These are phyloP conservation scores for Xylaria palmicola DNA, from an alignment of 495 filamentous ascomycete species.

Conservation along the genomic window DNA sequence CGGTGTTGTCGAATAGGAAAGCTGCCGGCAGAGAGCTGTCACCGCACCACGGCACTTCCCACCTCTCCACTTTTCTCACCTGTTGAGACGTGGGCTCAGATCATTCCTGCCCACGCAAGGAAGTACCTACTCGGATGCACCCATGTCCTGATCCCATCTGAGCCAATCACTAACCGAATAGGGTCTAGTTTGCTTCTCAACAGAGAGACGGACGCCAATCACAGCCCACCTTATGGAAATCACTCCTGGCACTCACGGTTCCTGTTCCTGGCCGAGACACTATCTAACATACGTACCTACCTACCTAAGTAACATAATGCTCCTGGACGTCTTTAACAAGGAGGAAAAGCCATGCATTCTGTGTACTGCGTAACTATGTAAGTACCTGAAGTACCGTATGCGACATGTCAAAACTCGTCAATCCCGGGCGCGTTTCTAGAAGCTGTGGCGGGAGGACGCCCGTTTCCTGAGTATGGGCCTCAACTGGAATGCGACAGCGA, in stretches of 20 bases:
- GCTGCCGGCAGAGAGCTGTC: conserved; percentile 10
- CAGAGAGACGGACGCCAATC: background rate
- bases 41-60: conserved; percentile 12
- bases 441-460: background rate
- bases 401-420: too few species aligned
- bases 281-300: background rate
- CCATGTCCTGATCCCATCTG: too few species aligned
- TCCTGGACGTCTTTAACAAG: too few species aligned
- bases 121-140: too few species aligned
- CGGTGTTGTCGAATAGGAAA: conserved; percentile 12
- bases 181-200: conserved; percentile 4
- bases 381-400: too few species aligned
- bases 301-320: too few species aligned
- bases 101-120: background rate
- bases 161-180: conserved; percentile 1
- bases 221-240: background rate
- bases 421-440: too few species aligned
- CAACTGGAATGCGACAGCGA: background rate
- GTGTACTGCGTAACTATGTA: too few species aligned
- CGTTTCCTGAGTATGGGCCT: background rate
- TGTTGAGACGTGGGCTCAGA: conserved; percentile 10
- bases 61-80: conserved; percentile 8
- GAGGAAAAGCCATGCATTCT: too few species aligned
- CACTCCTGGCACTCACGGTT: background rate
- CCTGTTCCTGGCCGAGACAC: conserved; percentile 2